These are phyloP conservation scores for Aspergillus nidulans DNA, from an alignment of 495 filamentous ascomycete species.

Conservation along the genomic window DNA sequence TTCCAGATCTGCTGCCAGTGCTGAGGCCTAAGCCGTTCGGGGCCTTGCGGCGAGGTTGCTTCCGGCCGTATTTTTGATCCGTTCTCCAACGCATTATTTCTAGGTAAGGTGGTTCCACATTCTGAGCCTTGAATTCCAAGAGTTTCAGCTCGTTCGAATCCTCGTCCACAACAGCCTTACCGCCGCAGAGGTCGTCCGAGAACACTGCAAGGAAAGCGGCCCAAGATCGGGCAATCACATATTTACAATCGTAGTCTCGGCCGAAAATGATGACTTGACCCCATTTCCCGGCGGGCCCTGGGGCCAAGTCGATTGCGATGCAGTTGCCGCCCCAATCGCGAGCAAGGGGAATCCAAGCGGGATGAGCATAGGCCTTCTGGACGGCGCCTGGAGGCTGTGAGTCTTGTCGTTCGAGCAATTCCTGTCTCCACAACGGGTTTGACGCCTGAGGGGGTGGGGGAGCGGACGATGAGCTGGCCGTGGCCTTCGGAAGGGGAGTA, in stretches of 20 bases:
- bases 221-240: conserved; percentile 92
- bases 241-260: conserved; percentile 97
- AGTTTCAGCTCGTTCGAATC: conserved; percentile 88
- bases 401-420: conserved; percentile 79
- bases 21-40: conserved; percentile 40
- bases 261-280: conserved; percentile 96
- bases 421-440: conserved; percentile 74
- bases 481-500: conserved; percentile 57
- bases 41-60: conserved; percentile 41
- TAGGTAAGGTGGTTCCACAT: conserved; percentile 89
- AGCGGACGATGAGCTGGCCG: conserved; percentile 59
- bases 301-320: conserved; percentile 88
- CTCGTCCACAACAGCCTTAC: conserved; percentile 86
- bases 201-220: conserved; percentile 77
- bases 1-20: conserved; percentile 33
- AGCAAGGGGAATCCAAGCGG: conserved; percentile 92
- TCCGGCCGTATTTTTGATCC: conserved; percentile 88
- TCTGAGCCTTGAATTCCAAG: conserved; percentile 79
- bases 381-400: conserved; percentile 81
- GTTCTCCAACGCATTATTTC: conserved; percentile 91
- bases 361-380: conserved; percentile 90
- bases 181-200: conserved; percentile 82
- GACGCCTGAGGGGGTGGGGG: conserved; percentile 45
- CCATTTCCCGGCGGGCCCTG: conserved; percentile 86
- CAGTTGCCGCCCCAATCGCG: conserved; percentile 99